Evolutionary conservation across 306 rosid species (phyloP).

Genomic region (Herpetospermum pedunculosum): DNA sequence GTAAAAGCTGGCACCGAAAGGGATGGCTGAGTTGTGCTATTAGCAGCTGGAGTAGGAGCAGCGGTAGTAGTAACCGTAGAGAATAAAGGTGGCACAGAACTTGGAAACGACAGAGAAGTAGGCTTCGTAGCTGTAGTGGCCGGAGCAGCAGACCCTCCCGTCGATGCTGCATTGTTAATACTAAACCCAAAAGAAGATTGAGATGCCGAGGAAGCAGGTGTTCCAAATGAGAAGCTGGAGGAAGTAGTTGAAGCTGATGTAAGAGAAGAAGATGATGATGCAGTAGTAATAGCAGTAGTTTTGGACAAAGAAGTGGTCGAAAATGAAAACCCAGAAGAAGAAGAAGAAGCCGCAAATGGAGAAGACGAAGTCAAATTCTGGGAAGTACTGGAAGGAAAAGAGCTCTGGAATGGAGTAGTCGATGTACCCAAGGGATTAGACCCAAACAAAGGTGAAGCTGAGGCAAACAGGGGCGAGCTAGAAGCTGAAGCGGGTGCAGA

Average conservation of each 20-base stretch:
- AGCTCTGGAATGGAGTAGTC: constrained; percentile 22
- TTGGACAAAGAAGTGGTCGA: constrained; percentile 22
- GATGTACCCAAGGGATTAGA: no score
- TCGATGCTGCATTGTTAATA: constrained; percentile 29
- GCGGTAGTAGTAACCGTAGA: constrained; percentile 45
- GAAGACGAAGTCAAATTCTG: constrained; percentile 23
- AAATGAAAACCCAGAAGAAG: constrained; percentile 27
- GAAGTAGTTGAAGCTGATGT: constrained; percentile 24
- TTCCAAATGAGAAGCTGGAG: constrained; percentile 36
- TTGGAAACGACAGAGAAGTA: constrained; percentile 30
- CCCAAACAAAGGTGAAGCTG: no score
- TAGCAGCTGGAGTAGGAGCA: constrained; percentile 33
- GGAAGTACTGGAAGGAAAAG: constrained; percentile 21
- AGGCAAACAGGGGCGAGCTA: neutral
- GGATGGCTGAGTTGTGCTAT: constrained; percentile 23
- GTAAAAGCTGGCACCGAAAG: constrained; percentile 32
- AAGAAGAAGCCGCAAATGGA: constrained; percentile 17
- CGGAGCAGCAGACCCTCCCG: constrained; percentile 15
- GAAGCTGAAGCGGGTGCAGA: constrained; percentile 8
- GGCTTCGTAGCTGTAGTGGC: constrained; percentile 24
- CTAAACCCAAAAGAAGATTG: constrained; percentile 35
- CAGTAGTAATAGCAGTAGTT: constrained; percentile 21
- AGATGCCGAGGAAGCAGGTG: constrained; percentile 32
- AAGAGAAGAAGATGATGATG: constrained; percentile 20
- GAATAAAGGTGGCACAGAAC: constrained; percentile 35